Percentiles rank a stretch among this genome's conserved stretches.
Evolutionary conservation across 106 monocot species (phyloP).

Genomic region (Chionographis japonica): DNA sequence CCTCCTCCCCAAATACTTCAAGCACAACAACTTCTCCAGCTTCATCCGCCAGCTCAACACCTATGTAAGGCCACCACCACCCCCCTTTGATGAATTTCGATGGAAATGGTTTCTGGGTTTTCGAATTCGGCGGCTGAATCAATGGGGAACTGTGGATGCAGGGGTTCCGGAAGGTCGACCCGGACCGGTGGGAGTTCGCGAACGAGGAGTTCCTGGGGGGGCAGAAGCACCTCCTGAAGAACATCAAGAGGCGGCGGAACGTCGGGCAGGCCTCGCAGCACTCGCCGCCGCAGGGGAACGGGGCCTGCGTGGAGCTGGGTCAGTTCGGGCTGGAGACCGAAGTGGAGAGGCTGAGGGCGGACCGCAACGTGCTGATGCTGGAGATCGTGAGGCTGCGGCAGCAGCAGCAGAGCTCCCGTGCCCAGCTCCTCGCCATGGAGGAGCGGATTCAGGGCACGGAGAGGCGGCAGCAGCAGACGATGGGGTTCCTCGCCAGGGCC

Average conservation of each 20-base stretch:
- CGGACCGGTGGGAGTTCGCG: slow-evolving; percentile 39
- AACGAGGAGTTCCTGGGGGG: slow-evolving; percentile 34
- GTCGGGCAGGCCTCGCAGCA: slow-evolving; percentile 6
- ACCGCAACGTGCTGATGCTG: slow-evolving; percentile 30
- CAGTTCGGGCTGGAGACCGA: slow-evolving; percentile 24
- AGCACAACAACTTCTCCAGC: slow-evolving; percentile 80
- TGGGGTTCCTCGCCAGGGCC: slow-evolving; percentile 41
- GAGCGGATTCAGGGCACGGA: slow-evolving; percentile 32
- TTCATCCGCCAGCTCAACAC: slow-evolving; percentile 80
- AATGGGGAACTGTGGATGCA: background rate
- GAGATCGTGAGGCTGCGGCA: slow-evolving; percentile 49
- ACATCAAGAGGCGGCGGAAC: slow-evolving; percentile 33
- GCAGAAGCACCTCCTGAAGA: slow-evolving; percentile 34
- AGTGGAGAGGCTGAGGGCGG: slow-evolving; percentile 24
- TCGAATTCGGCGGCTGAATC: background rate
- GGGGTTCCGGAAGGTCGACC: slow-evolving; percentile 41
- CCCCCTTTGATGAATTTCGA: background rate
- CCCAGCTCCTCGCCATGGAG: slow-evolving; percentile 43
- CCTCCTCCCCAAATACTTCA: slow-evolving; percentile 65
- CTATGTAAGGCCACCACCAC: slow-evolving; percentile 36
- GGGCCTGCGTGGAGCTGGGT: slow-evolving; percentile 14
- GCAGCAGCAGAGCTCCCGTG: slow-evolving; percentile 42
- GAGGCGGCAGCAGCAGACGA: slow-evolving; percentile 37
- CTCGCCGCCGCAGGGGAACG: background rate
- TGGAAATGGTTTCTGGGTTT: background rate